phyloP scores from a whole-genome alignment of 179 eudicot genomes.

The Beta corolliflora region DNA sequence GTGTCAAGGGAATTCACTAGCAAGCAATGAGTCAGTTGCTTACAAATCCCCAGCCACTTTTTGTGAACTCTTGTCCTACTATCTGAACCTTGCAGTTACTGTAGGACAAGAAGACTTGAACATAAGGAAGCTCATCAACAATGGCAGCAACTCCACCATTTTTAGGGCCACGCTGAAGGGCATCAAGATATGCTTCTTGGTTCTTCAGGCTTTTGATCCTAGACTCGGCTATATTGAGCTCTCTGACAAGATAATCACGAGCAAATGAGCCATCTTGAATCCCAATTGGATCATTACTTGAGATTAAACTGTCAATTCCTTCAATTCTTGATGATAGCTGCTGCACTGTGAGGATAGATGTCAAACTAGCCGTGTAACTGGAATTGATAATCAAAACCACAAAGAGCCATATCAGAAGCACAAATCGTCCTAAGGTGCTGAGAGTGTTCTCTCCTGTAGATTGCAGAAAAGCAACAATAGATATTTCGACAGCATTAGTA shows the following conservation, averaged over 20 bases:
- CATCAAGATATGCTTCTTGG: constrained; percentile 48
- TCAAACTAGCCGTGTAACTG: constrained; percentile 89
- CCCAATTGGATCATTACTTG: constrained; percentile 70
- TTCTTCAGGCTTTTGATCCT: constrained; percentile 51
- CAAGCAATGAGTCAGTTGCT: constrained; percentile 31
- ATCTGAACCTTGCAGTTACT: constrained; percentile 48
- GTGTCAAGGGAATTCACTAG: not conserved
- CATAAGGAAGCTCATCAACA: constrained; percentile 46
- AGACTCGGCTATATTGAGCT: constrained; percentile 59
- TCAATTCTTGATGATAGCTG: constrained; percentile 65
- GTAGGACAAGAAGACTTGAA: constrained; percentile 33
- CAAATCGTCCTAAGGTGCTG: constrained; percentile 72
- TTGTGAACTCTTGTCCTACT: constrained; percentile 79
- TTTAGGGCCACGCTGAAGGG: constrained; percentile 43
- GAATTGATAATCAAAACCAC: constrained; percentile 81
- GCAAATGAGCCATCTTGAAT: constrained; percentile 87
- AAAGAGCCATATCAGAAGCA: constrained; percentile 78
- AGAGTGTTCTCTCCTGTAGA: constrained; percentile 69
- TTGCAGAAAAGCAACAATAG: not conserved
- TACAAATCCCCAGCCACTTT: constrained; percentile 92
- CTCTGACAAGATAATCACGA: constrained; percentile 60
- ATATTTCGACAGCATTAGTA: not conserved
- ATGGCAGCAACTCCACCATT: constrained; percentile 46
- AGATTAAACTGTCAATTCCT: constrained; percentile 69
- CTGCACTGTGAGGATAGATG: constrained; percentile 83